phyloP scores from a whole-genome alignment of 805 yeast species.

The Candida corydali region DNA sequence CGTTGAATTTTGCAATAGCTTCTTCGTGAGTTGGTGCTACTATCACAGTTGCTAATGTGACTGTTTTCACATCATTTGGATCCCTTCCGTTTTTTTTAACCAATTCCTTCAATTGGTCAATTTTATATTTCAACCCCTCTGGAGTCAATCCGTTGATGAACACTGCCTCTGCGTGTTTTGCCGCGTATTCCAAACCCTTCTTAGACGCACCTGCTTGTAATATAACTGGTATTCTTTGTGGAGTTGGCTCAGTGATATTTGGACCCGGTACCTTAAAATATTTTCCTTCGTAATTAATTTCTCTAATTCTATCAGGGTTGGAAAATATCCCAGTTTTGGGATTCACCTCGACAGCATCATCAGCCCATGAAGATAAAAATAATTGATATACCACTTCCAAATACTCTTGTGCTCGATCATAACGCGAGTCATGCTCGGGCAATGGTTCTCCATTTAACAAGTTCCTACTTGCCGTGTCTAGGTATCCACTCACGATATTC shows the following conservation, averaged over 20 bases:
- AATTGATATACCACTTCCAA: conserved; percentile 37
- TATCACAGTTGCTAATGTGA: conserved; percentile 31
- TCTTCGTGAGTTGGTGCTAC: conserved; percentile 41
- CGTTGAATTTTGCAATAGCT: conserved; percentile 34
- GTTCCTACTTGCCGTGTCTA: conserved; percentile 39
- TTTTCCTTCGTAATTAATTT: conserved; percentile 39
- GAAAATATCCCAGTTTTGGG: conserved; percentile 26
- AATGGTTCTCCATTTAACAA: conserved; percentile 30
- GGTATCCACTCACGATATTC: conserved; percentile 43
- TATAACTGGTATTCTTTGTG: conserved; percentile 40
- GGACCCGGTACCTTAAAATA: conserved; percentile 43
- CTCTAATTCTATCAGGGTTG: conserved; percentile 37
- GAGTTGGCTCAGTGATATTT: conserved; percentile 36
- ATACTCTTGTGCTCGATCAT: conserved; percentile 38
- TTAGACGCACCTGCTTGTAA: conserved; percentile 44
- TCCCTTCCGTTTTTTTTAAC: conserved; percentile 34
- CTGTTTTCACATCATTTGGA: conserved; percentile 31
- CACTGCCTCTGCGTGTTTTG: conserved; percentile 40
- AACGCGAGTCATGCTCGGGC: conserved; percentile 40
- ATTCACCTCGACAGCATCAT: conserved; percentile 33
- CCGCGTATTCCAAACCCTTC: conserved; percentile 40
- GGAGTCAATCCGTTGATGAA: conserved; percentile 35
- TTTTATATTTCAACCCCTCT: conserved; percentile 21
- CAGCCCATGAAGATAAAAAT: conserved; percentile 42
- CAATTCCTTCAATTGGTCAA: conserved; percentile 25